Conservation (phyloP, 2,329 filamentous ascomycete genomes). For the Monosporascus sp. region DNA sequence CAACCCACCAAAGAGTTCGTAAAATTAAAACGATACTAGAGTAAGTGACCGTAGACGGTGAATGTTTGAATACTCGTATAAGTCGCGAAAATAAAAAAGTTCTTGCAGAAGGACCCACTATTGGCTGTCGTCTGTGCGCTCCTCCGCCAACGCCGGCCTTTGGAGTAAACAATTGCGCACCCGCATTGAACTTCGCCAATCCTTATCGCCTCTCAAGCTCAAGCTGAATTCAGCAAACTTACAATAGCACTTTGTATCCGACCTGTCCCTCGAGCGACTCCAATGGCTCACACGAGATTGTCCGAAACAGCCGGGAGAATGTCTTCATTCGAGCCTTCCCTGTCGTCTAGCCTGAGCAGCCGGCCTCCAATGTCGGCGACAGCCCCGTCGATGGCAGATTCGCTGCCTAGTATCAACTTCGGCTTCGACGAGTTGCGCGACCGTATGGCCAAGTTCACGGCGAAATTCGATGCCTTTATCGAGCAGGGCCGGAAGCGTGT, state of each 20-base stretch:
- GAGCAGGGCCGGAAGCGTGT: conserved; percentile 85
- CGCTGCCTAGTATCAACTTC: conserved; percentile 86
- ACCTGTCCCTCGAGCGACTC: not conserved
- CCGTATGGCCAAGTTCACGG: conserved; percentile 89
- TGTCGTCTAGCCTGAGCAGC: conserved; percentile 57
- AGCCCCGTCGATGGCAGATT: conserved; percentile 65
- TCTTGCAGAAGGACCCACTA: not conserved
- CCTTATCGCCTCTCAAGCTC: too few species aligned
- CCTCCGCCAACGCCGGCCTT: not conserved
- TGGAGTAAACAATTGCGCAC: not conserved
- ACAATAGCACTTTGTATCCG: not conserved
- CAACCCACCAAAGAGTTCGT: too few species aligned
- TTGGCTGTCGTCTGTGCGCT: not conserved
- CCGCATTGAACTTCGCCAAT: not conserved
- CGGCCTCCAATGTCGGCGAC: conserved; percentile 51
- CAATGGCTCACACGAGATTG: not conserved
- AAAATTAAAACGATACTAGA: too few species aligned
- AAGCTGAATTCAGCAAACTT: not conserved
- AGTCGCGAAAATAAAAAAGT: not conserved
- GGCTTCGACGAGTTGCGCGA: conserved; percentile 93
- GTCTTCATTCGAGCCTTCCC: conserved; percentile 62
- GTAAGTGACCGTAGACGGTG: too few species aligned
- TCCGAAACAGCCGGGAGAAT: conserved; percentile 29
- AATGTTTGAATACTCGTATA: too few species aligned
- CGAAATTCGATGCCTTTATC: conserved; percentile 88